Evolutionary conservation across 1,139 yeast genomes (phyloP), one percentile per base, ranked within the genome.

Genomic region (Saccharomyces pastorianus): DNA sequence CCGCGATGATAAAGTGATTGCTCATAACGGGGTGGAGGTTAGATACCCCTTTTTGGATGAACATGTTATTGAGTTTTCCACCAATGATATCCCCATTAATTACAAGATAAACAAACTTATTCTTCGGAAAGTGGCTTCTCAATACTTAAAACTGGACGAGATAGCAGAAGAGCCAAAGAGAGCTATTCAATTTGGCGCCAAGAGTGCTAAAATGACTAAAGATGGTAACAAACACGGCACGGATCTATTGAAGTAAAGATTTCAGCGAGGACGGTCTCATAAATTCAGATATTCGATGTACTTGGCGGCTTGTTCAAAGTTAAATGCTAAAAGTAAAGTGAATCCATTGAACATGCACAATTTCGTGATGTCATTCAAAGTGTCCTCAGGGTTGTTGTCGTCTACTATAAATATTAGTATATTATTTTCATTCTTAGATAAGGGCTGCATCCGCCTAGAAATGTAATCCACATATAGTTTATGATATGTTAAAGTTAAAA

Each of bases 161-260:
- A 95, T 89, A 0, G 73, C 83, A 25, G 72, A 74, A 32, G 98
- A 93, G 65, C 81, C 85, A n/a, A 93, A 93, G 66, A 75, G 99
- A 51, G 99, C 99, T 0, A 90, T 93, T 57, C 99, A 93, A 66
- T 93, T 93, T 71, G 99, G 99, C 0, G 88, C 98, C 0, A 83
- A 87, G 61, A 86, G 96, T 65, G 99, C 99, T 1, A 93, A 93
- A 68, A 81, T 93, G 84, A 66, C 70, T 4, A 63, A 67, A 48
- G 65, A 67, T 34, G 71, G 74, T 8, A 71, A 66, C 52, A 68
- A 69, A 34, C 69, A 69, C 53, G 76, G 76, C 1, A 71, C 76
- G 1, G 75, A 72, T 55, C 34, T 61, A 20, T 47, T 70, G 13
- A 29, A 50, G 58, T 26, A 48, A 11, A 6, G 9, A 11, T 1